Conservation (phyloP, 2,329 filamentous ascomycete genomes). For the Hypoxylon rubiginosum region DNA sequence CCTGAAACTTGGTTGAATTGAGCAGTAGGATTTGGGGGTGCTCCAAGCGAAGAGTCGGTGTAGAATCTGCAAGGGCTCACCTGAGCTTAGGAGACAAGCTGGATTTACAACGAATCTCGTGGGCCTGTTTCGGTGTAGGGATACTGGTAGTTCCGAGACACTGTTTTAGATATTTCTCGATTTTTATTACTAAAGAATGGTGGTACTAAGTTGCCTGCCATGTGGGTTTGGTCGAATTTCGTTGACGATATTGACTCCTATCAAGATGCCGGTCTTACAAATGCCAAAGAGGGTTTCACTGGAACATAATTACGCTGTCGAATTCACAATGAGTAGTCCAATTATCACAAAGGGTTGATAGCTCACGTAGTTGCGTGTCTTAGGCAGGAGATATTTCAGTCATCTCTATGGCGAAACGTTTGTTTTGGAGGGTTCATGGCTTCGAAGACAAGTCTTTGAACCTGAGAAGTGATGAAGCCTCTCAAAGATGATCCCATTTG, state of each 20-base stretch:
- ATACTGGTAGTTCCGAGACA: not conserved
- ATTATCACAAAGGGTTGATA: slow-evolving; percentile 8
- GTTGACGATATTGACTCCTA: not conserved
- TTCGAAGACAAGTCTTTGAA: not conserved
- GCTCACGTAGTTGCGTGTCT: slow-evolving; percentile 2
- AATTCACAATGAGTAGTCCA: not conserved
- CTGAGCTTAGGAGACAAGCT: not conserved
- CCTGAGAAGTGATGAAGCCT: not conserved
- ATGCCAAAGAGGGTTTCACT: not conserved
- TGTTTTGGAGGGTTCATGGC: slow-evolving; percentile 10
- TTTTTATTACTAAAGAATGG: not conserved
- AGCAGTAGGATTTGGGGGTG: not conserved
- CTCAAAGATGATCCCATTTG: not conserved
- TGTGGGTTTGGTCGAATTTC: not conserved
- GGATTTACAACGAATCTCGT: no score
- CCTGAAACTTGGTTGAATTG: not conserved
- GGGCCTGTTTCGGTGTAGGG: no score
- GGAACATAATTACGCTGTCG: not conserved
- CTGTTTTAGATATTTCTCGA: not conserved
- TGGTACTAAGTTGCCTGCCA: not conserved
- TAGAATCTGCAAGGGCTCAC: not conserved
- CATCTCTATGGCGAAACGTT: not conserved
- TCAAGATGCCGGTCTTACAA: not conserved
- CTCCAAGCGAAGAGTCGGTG: not conserved
- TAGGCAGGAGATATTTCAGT: not conserved